A percentile compares a stretch with the other conserved stretches of the same genome.
phyloP scores from a whole-genome alignment of 768 basidiomycete genomes.

The Leccinum imitatum region DNA sequence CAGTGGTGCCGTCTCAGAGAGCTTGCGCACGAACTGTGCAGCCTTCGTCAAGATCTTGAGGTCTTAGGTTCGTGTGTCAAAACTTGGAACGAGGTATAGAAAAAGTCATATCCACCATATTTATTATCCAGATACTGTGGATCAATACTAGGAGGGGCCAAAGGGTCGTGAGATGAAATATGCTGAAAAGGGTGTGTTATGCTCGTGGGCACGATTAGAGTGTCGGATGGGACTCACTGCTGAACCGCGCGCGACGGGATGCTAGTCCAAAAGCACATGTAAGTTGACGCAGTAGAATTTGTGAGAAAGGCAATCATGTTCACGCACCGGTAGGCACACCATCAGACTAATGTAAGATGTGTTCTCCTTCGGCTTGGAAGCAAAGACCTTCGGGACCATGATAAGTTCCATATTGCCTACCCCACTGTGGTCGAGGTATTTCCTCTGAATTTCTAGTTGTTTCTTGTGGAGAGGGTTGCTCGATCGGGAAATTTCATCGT shows the following conservation, averaged over 20 bases:
- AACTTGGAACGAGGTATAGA: background rate
- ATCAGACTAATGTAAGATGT: slow-evolving; percentile 15
- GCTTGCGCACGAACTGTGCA: slow-evolving; percentile 10
- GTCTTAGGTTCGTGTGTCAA: slow-evolving; percentile 7
- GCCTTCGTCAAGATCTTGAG: slow-evolving; percentile 19
- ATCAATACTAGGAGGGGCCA: slow-evolving; percentile 13
- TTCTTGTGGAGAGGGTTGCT: slow-evolving; percentile 10
- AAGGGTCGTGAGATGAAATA: slow-evolving; percentile 15
- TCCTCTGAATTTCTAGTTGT: slow-evolving; percentile 15
- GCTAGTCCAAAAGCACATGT: background rate
- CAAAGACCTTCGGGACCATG: slow-evolving; percentile 19
- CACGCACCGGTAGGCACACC: slow-evolving; percentile 12
- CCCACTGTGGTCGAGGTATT: slow-evolving; percentile 2
- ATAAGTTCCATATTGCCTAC: slow-evolving; percentile 19
- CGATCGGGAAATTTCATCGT: slow-evolving; percentile 5
- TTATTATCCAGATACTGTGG: slow-evolving; percentile 15
- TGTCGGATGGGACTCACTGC: slow-evolving; percentile 4
- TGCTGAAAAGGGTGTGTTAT: slow-evolving; percentile 11
- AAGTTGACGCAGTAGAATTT: background rate
- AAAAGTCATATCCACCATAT: slow-evolving; percentile 6
- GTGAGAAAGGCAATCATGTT: background rate
- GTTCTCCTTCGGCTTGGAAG: slow-evolving; percentile 4
- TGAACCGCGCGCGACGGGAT: slow-evolving; percentile 21
- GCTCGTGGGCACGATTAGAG: background rate
- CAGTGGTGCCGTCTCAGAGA: slow-evolving; percentile 18